phyloP scores from a whole-genome alignment of 139 green algal species.

The Coelastrella sp. region DNA sequence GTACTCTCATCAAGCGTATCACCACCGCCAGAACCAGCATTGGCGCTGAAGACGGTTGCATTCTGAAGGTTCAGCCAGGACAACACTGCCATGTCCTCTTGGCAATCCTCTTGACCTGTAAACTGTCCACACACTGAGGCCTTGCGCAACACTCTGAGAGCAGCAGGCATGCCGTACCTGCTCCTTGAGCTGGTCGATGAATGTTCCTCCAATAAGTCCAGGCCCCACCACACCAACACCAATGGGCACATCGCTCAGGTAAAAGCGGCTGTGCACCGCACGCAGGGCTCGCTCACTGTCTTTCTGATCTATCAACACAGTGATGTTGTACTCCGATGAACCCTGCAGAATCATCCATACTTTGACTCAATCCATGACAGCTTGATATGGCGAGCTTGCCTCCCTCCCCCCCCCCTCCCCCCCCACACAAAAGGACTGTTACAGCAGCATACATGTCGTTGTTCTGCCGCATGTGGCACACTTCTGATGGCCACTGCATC shows the following conservation, averaged over 20 bases:
- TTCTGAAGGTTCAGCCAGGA: too few species aligned
- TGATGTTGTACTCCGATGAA: constrained; percentile 99
- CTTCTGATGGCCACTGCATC: too few species aligned
- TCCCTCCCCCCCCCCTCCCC: too few species aligned
- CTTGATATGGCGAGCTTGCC: background rate
- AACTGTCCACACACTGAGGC: background rate
- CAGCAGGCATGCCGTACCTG: constrained; percentile 58
- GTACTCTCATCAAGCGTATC: too few species aligned
- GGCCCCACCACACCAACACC: constrained; percentile 92
- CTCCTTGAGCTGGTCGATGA: constrained; percentile 91
- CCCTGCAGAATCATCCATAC: constrained; percentile 70
- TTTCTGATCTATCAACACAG: constrained; percentile 90
- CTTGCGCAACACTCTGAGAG: background rate
- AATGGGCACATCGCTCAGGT: constrained; percentile 90
- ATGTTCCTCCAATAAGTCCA: constrained; percentile 90
- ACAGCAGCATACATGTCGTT: too few species aligned
- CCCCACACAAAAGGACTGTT: too few species aligned
- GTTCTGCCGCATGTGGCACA: too few species aligned
- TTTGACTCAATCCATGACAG: background rate
- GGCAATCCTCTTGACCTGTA: too few species aligned
- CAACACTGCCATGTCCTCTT: too few species aligned
- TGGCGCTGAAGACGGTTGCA: too few species aligned
- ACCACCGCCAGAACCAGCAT: too few species aligned
- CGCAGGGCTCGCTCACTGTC: constrained; percentile 79
- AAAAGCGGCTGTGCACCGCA: constrained; percentile 96